phyloP scores from a whole-genome alignment of 2,329 filamentous ascomycete species.

The Reticulascus tulasneorum region DNA sequence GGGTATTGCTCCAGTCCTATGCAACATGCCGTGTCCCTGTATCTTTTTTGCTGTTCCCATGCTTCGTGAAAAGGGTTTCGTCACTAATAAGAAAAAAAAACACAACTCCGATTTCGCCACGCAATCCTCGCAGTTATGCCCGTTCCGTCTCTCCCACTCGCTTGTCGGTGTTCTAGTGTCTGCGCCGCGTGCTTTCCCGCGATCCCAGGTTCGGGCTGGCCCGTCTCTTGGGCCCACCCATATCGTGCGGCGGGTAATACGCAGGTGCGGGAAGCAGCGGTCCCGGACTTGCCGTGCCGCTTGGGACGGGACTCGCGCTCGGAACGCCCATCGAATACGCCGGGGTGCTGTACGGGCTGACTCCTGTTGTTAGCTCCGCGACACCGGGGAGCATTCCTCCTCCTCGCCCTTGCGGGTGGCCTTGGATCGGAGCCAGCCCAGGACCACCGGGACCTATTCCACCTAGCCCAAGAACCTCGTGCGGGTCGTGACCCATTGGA shows the following conservation, averaged over 20 bases:
- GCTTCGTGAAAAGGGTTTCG: too few relatives aligned
- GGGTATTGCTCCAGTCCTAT: too few relatives aligned
- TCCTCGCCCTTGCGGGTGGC: constrained; percentile 32
- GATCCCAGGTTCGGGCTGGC: constrained; percentile 38
- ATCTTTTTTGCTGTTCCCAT: too few relatives aligned
- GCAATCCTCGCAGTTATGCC: constrained; percentile 9
- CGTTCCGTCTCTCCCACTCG: constrained; percentile 15
- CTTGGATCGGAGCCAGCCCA: constrained; percentile 51
- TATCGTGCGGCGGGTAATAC: constrained; percentile 34
- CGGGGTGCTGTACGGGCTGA: constrained; percentile 57
- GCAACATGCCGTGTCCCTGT: too few relatives aligned
- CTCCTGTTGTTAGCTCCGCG: constrained; percentile 60
- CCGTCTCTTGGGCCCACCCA: constrained; percentile 46
- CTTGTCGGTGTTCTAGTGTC: constrained; percentile 18
- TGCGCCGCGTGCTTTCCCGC: constrained; percentile 42
- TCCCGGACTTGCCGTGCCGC: constrained; percentile 38
- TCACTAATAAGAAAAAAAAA: constrained; percentile 5
- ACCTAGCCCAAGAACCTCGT: constrained; percentile 26
- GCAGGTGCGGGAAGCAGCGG: constrained; percentile 30
- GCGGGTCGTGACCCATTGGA: constrained; percentile 24
- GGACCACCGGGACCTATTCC: constrained; percentile 30
- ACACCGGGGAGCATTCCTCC: constrained; percentile 54
- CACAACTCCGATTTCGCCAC: constrained; percentile 12
- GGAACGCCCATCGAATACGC: constrained; percentile 44
- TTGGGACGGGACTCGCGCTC: constrained; percentile 31